A percentile compares a stretch with the other conserved stretches of the same genome.
phyloP scores from a whole-genome alignment of 2,329 filamentous ascomycete species.

The Emergomyces pasteurianus region DNA sequence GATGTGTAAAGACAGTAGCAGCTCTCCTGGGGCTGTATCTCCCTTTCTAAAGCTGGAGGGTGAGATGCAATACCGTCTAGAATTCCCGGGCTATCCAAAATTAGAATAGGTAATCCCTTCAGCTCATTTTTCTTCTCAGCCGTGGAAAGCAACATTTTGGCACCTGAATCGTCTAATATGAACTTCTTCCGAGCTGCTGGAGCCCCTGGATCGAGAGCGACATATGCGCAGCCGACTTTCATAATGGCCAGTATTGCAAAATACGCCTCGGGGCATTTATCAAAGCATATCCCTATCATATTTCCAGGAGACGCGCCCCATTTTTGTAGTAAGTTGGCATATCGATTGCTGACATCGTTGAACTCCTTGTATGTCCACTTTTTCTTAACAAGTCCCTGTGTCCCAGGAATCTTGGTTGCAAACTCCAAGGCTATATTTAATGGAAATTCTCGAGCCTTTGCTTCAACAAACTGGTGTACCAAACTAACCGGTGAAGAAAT shows the following conservation, averaged over 20 bases:
- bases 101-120: slow-evolving; percentile 30
- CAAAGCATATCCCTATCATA: slow-evolving; percentile 66
- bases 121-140: slow-evolving; percentile 32
- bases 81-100: slow-evolving; percentile 33
- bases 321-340: slow-evolving; percentile 52
- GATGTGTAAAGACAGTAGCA: slow-evolving; percentile 84
- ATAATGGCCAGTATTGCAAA: slow-evolving; percentile 71
- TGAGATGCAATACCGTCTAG: slow-evolving; percentile 24
- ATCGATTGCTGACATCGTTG: slow-evolving; percentile 56
- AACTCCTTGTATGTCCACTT: slow-evolving; percentile 67
- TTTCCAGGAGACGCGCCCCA: slow-evolving; percentile 42
- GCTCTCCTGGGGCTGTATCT: slow-evolving; percentile 41
- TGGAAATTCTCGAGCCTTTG: slow-evolving; percentile 44
- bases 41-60: slow-evolving; percentile 23
- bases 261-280: slow-evolving; percentile 75
- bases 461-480: slow-evolving; percentile 69
- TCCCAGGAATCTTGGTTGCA: slow-evolving; percentile 43
- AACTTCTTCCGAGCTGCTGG: slow-evolving; percentile 63
- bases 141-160: slow-evolving; percentile 51
- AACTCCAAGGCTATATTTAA: slow-evolving; percentile 63
- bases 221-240: slow-evolving; percentile 69
- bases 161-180: slow-evolving; percentile 61
- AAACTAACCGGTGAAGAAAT: slow-evolving; percentile 49
- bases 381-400: slow-evolving; percentile 32
- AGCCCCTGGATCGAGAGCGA: slow-evolving; percentile 66